Conservation (phyloP, 169 alveolate species). For the Eimeria brunetti region DNA sequence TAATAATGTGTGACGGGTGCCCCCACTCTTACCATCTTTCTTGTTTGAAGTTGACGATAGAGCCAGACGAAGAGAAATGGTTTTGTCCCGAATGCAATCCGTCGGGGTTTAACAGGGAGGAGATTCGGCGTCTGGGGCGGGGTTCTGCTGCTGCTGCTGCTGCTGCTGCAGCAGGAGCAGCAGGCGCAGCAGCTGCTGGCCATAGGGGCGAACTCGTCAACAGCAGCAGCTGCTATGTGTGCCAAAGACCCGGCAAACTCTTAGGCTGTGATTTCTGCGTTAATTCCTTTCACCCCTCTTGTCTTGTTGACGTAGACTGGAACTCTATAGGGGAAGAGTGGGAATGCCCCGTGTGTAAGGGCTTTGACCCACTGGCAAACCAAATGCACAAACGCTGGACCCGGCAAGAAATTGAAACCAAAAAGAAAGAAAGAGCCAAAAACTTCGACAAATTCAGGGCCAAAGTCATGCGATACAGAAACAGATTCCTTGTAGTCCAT, state of each 20-base stretch:
- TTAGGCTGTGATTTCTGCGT: conserved; percentile 94
- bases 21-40: conserved; percentile 92
- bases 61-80: conserved; percentile 93
- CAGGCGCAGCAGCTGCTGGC: conserved; percentile 86
- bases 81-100: conserved; percentile 94
- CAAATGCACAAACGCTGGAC: conserved; percentile 94
- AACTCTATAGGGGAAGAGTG: conserved; percentile 88
- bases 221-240: conserved; percentile 93
- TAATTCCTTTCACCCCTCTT: conserved; percentile 93
- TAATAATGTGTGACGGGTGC: conserved; percentile 95
- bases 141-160: conserved; percentile 81
- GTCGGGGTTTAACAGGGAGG: conserved; percentile 88
- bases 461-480: conserved; percentile 61
- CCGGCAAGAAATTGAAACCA: conserved; percentile 89
- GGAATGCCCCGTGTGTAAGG: conserved; percentile 95
- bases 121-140: conserved; percentile 80
- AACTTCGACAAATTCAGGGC: conserved; percentile 81
- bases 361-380: conserved; percentile 92
- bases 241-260: conserved; percentile 92
- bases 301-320: conserved; percentile 90
- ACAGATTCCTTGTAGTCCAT: conserved; percentile 74
- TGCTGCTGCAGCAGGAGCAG: no score
- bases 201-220: conserved; percentile 85
- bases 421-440: conserved; percentile 88
- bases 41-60: conserved; percentile 85